Percentiles rank a stretch among this genome's conserved stretches.
phyloP scores from a whole-genome alignment of 306 rosid genomes.

The Medicago arabica region DNA sequence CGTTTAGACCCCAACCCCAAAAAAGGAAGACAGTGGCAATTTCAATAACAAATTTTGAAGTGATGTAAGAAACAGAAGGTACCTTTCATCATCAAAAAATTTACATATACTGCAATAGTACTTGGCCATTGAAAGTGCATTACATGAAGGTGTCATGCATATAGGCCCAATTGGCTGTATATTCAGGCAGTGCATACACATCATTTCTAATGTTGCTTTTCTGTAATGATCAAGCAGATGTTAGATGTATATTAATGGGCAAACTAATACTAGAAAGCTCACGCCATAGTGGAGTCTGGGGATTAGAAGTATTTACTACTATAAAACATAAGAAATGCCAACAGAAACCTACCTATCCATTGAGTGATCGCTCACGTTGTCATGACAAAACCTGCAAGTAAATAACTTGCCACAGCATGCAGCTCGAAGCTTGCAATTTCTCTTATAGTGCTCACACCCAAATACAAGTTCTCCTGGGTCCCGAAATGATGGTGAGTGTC shows the following conservation, averaged over 20 bases:
- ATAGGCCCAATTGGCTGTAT: slow-evolving; percentile 83
- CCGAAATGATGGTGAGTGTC: slow-evolving; percentile 67
- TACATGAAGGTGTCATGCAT: slow-evolving; percentile 89
- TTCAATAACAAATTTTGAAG: slow-evolving; percentile 24
- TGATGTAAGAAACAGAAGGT: slow-evolving; percentile 36
- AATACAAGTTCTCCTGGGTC: slow-evolving; percentile 65
- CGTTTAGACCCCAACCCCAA: background rate
- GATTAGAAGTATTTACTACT: slow-evolving; percentile 35
- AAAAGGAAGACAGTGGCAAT: slow-evolving; percentile 5
- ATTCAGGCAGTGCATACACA: slow-evolving; percentile 89
- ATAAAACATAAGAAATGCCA: slow-evolving; percentile 38
- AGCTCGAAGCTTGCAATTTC: slow-evolving; percentile 98
- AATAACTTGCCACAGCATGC: slow-evolving; percentile 95
- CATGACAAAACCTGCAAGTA: slow-evolving; percentile 97
- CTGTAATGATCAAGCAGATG: slow-evolving; percentile 54
- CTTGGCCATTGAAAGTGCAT: slow-evolving; percentile 86
- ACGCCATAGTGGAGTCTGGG: background rate
- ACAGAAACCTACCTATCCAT: slow-evolving; percentile 85
- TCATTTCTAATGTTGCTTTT: slow-evolving; percentile 88
- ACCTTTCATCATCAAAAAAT: slow-evolving; percentile 99
- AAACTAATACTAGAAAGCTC: background rate
- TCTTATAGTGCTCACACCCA: slow-evolving; percentile 98
- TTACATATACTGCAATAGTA: slow-evolving; percentile 92
- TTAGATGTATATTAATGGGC: slow-evolving; percentile 6
- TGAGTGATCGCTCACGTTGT: slow-evolving; percentile 96